These are phyloP conservation scores for Aspergillus flavus DNA, from an alignment of 2,329 filamentous ascomycete species.

Conservation along the genomic window DNA sequence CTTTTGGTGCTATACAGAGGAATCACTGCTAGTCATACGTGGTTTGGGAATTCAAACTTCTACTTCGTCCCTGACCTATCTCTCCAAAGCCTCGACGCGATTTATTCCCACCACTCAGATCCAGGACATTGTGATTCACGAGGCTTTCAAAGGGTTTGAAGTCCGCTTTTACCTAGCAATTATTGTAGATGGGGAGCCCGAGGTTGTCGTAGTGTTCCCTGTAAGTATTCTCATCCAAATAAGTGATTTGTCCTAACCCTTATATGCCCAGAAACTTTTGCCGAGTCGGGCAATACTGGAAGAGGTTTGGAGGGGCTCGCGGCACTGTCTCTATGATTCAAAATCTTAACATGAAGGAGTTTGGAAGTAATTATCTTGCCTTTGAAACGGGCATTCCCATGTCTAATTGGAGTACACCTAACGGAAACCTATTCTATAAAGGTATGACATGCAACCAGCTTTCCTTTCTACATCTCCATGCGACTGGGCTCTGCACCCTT, in stretches of 20 bases:
- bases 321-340: slow-evolving; percentile 78
- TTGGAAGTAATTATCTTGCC: neutral
- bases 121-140: slow-evolving; percentile 90
- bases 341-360: slow-evolving; percentile 44
- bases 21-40: slow-evolving; percentile 84
- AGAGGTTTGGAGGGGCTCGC: slow-evolving; percentile 84
- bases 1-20: slow-evolving; percentile 59
- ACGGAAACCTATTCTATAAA: slow-evolving; percentile 11
- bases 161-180: slow-evolving; percentile 88
- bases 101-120: slow-evolving; percentile 92
- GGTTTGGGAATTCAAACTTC: slow-evolving; percentile 90
- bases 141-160: slow-evolving; percentile 91
- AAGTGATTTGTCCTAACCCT: slow-evolving; percentile 6
- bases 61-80: slow-evolving; percentile 68
- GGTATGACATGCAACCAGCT: slow-evolving; percentile 16
- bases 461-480: slow-evolving; percentile 15
- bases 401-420: neutral
- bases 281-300: slow-evolving; percentile 77
- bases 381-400: neutral
- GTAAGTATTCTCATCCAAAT: slow-evolving; percentile 42
- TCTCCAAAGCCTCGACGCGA: slow-evolving; percentile 63
- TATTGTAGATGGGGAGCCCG: slow-evolving; percentile 83
- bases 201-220: slow-evolving; percentile 94
- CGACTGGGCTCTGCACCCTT: slow-evolving; percentile 27
- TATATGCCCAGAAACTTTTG: slow-evolving; percentile 58